Percentiles rank a stretch among this genome's conserved stretches.
These are phyloP conservation scores for Ilyonectria mors-panacis DNA, from an alignment of 2,329 filamentous ascomycete species.

Conservation along the genomic window DNA sequence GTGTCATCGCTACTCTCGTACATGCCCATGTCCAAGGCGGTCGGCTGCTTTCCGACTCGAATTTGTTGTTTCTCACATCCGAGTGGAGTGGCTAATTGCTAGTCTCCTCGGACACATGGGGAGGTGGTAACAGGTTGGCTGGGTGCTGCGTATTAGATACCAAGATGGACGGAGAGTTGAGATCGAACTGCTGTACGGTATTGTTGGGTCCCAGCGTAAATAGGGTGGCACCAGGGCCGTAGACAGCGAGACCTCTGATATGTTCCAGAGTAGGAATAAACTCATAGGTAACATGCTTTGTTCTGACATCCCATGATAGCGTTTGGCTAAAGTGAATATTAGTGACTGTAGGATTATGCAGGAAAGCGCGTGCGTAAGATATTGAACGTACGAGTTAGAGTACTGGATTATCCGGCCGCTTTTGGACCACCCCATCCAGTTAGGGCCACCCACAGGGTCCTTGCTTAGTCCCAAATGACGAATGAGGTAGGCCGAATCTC, in stretches of 20 bases:
- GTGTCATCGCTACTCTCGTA: conserved; percentile 83
- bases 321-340: conserved; percentile 77
- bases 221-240: conserved; percentile 89
- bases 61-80: conserved; percentile 63
- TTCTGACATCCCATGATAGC: conserved; percentile 95
- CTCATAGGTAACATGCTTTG: conserved; percentile 94
- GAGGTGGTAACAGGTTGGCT: conserved; percentile 82
- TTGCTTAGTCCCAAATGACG: conserved; percentile 87
- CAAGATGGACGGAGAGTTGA: conserved; percentile 85
- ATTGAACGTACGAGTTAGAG: conserved; percentile 82
- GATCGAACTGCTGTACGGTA: conserved; percentile 94
- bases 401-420: conserved; percentile 96
- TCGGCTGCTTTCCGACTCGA: conserved; percentile 68
- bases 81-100: conserved; percentile 65
- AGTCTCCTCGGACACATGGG: conserved; percentile 84
- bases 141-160: conserved; percentile 91
- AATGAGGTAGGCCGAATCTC: conserved; percentile 88
- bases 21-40: conserved; percentile 70
- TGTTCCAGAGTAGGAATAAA: conserved; percentile 87
- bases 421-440: conserved; percentile 99
- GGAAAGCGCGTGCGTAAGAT: conserved; percentile 64
- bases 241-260: conserved; percentile 86
- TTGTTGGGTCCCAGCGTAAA: conserved; percentile 94
- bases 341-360: conserved; percentile 50
- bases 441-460: conserved; percentile 79